Base-by-base conservation (phyloP, 371 early-diverging fungal species). In the Circinella umbellata region DNA sequence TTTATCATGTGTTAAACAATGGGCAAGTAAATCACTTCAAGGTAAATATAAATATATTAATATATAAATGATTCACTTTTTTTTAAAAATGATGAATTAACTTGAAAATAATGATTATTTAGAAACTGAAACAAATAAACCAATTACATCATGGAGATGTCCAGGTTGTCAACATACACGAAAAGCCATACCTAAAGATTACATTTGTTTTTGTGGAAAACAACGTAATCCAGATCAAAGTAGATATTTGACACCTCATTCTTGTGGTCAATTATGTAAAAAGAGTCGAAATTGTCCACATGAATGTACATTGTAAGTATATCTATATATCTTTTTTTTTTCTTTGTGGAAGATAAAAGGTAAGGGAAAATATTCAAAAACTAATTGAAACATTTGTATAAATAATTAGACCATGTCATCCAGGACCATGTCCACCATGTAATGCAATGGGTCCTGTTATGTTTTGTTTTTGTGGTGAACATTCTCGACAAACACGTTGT, bases 361-460 rank as follows among this genome's bases (percentile, higher is more conserved):
- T 27, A 27, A 27, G 2, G 15, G 60, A 9, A 49, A 7, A 20
- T 5, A 34, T 20, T 42, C 8, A 34, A 5, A 42, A 20, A 64
- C 60, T 18, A 10, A n/a, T n/a, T n/a, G n/a, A n/a, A n/a, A 64
- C 17, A 57, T 15, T 57, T 35, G 15, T 51, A 36, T 64, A 13
- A 69, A 42, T 42, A 42, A 36, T 66, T 67, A 85, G 89, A 63
- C 92, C 85, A 20, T 97, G 97, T 70, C 98, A 98, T 81, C 96
- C 98, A 10, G 98, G 98, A 2, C 96, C 96, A 15, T 98, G 98
- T 69, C 91, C 93, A 37, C 95, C 96, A 3, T 98, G 98, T 77
- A 89, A 90, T 27, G 87, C 89, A 14, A 79, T 92, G 80, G 93
- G 93, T 4, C 93, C 95, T 3, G 74, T 83, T 8, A 84, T 87